Conservation (phyloP, 129 eudicot species). For the Artemisia argyi region DNA sequence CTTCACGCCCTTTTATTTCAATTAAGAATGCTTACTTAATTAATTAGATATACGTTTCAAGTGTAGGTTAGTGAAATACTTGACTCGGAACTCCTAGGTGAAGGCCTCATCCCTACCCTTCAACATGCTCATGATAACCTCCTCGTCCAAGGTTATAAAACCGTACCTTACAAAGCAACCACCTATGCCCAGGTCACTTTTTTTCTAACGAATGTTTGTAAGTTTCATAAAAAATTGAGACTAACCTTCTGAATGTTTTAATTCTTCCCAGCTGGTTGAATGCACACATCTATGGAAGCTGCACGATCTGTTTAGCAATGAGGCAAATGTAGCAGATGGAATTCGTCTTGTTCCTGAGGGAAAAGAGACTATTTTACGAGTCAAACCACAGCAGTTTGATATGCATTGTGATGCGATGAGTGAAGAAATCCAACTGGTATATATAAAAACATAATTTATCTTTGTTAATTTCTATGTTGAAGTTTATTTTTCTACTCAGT, state of each 20-base stretch:
- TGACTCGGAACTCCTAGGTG: conserved; percentile 90
- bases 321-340: conserved; percentile 53
- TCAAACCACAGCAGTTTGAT: conserved; percentile 65
- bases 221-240: not conserved
- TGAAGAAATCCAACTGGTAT: conserved; percentile 78
- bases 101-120: conserved; percentile 87
- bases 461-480: not conserved
- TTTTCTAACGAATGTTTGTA: not conserved
- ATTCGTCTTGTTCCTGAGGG: conserved; percentile 67
- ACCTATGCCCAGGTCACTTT: conserved; percentile 72
- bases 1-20: not conserved
- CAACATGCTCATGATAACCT: conserved; percentile 92
- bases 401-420: conserved; percentile 85
- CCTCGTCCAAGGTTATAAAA: conserved; percentile 64
- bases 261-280: conserved; percentile 66
- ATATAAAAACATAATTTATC: not conserved
- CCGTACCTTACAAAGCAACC: conserved; percentile 81
- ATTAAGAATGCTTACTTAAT: not conserved
- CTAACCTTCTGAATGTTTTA: not conserved
- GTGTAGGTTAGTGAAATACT: conserved; percentile 88
- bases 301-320: conserved; percentile 64
- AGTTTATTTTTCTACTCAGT: conserved; percentile 34
- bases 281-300: conserved; percentile 62
- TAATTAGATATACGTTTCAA: conserved; percentile 1
- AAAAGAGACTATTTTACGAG: conserved; percentile 41